Evolutionary conservation across 164 flowering plant species (phyloP).

Genomic region (Macadamia integrifolia): DNA sequence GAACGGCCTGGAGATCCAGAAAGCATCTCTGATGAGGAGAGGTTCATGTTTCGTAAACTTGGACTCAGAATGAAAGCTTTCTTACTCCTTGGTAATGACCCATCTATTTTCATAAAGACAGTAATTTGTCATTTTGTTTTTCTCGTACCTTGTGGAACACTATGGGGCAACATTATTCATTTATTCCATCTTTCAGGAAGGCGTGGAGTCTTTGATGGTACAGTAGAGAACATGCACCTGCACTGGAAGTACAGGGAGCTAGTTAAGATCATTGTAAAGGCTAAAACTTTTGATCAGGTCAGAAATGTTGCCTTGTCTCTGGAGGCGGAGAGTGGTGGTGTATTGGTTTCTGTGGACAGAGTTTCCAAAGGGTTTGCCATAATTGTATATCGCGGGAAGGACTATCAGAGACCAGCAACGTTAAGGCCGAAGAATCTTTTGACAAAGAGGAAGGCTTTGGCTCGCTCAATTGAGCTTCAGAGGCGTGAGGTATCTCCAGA

Average conservation of each 20-base stretch:
- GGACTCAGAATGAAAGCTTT: constrained; percentile 93
- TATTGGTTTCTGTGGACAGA: constrained; percentile 87
- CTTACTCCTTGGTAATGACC: constrained; percentile 72
- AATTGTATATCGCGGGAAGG: constrained; percentile 74
- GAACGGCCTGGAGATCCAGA: constrained; percentile 57
- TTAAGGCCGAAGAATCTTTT: constrained; percentile 88
- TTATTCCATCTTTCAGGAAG: constrained; percentile 53
- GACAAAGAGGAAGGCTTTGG: constrained; percentile 91
- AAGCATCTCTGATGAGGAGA: constrained; percentile 86
- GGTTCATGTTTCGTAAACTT: constrained; percentile 91
- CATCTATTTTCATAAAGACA: neutral
- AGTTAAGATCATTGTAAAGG: constrained; percentile 70
- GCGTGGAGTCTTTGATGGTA: constrained; percentile 95
- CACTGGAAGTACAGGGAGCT: constrained; percentile 97
- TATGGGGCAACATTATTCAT: constrained; percentile 2
- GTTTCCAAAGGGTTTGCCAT: constrained; percentile 81
- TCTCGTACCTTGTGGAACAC: neutral
- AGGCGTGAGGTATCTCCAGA: constrained; percentile 69
- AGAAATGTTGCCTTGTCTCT: constrained; percentile 67
- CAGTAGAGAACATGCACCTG: constrained; percentile 95
- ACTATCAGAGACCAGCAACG: constrained; percentile 63
- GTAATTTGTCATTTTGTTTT: neutral
- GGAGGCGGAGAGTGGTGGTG: constrained; percentile 94
- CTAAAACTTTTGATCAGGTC: constrained; percentile 63
- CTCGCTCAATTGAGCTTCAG: constrained; percentile 92